Conservation (phyloP, 495 filamentous ascomycete species). For the Opeltia flavorubescens region DNA sequence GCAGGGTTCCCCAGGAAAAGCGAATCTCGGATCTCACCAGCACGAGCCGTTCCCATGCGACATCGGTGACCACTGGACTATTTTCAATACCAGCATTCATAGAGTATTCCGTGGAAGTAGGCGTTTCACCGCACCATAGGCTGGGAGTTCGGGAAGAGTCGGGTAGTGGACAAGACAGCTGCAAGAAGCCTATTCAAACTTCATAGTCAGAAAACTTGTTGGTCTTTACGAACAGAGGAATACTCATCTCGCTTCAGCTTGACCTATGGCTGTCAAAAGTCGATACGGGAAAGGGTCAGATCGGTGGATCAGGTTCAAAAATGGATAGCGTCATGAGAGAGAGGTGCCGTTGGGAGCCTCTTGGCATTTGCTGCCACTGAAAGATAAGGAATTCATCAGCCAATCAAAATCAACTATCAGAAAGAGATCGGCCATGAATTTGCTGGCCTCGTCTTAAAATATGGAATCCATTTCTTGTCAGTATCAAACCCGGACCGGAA, state of each 20-base stretch:
- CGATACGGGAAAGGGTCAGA: background rate
- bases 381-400: background rate
- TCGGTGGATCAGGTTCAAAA: background rate
- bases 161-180: background rate
- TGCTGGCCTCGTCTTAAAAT: too few species aligned
- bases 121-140: background rate
- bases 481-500: too few species aligned
- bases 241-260: background rate
- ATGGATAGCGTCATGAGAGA: background rate
- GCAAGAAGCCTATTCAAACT: background rate
- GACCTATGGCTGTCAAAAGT: background rate
- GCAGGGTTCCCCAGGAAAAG: background rate
- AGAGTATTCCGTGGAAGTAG: background rate
- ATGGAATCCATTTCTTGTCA: too few species aligned
- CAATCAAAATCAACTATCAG: too few species aligned
- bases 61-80: background rate
- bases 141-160: background rate
- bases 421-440: too few species aligned
- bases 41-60: background rate
- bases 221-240: background rate
- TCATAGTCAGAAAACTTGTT: background rate
- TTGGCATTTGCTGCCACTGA: background rate
- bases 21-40: background rate
- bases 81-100: background rate
- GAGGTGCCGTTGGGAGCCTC: background rate